Evolutionary conservation across 148 eudicot genomes (phyloP).

Genomic region (Rhododendron vialii): DNA sequence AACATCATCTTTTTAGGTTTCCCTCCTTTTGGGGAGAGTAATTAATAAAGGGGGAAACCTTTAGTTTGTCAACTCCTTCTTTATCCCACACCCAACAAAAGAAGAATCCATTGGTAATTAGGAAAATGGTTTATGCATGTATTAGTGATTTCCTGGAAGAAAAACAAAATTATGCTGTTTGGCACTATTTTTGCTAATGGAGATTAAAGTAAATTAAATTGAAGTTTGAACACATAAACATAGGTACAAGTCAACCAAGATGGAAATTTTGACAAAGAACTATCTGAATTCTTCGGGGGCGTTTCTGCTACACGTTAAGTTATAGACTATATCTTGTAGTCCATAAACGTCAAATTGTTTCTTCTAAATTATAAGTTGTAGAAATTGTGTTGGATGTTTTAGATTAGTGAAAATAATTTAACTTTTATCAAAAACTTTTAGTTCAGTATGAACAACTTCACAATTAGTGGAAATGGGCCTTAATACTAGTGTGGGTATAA

Average conservation of each 20-base stretch:
- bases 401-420: too few species aligned
- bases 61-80: slow-evolving; percentile 56
- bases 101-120: slow-evolving; percentile 11
- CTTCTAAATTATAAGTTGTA: too few species aligned
- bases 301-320: too few species aligned
- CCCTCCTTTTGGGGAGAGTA: slow-evolving; percentile 18
- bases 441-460: too few species aligned
- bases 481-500: not conserved
- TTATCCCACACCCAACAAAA: slow-evolving; percentile 15
- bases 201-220: slow-evolving; percentile 4
- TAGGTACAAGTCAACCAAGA: not conserved
- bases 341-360: too few species aligned
- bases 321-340: too few species aligned
- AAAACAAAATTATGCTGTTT: slow-evolving; percentile 27
- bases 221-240: not conserved
- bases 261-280: not conserved
- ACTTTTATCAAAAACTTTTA: too few species aligned
- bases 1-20: not conserved
- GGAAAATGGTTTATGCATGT: not conserved
- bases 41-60: slow-evolving; percentile 4
- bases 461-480: too few species aligned
- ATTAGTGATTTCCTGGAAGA: slow-evolving; percentile 10
- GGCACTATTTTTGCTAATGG: slow-evolving; percentile 26
- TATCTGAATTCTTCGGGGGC: not conserved
- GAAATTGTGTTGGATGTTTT: too few species aligned